These are phyloP conservation scores for Dendrocalamus latiflorus DNA, from an alignment of 202 grass and related monocot species.

Conservation along the genomic window DNA sequence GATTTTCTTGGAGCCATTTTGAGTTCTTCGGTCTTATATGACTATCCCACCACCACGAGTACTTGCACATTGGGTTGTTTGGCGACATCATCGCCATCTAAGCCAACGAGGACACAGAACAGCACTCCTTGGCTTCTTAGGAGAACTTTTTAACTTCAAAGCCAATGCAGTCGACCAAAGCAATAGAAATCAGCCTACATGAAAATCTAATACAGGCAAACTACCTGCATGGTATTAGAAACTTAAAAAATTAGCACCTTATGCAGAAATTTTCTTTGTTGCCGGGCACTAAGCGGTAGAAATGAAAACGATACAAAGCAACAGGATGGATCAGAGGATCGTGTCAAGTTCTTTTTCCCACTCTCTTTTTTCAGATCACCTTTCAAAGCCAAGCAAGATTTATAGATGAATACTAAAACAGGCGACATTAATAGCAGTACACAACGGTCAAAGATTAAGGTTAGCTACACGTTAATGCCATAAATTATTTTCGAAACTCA, in stretches of 20 bases:
- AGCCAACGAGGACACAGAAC: background rate
- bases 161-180: constrained; percentile 14
- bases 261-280: background rate
- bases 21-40: constrained; percentile 93
- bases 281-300: background rate
- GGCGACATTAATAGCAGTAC: background rate
- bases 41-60: constrained; percentile 99
- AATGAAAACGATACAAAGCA: background rate
- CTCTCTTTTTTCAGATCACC: background rate
- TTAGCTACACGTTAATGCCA: background rate
- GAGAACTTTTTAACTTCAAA: constrained; percentile 7
- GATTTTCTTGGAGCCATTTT: constrained; percentile 98
- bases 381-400: background rate
- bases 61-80: constrained; percentile 66
- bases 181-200: constrained; percentile 7
- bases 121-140: constrained; percentile 1
- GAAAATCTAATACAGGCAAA: constrained; percentile 2
- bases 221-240: constrained; percentile 34
- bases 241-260: constrained; percentile 3
- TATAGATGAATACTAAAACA: constrained; percentile 1
- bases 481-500: constrained; percentile 13
- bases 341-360: background rate
- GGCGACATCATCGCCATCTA: constrained; percentile 59
- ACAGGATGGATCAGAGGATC: background rate
- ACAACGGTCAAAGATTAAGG: constrained; percentile 32